Conservation (phyloP, 1,284 basidiomycete genomes). For the Sporisorium iseilematis-ciliati region DNA sequence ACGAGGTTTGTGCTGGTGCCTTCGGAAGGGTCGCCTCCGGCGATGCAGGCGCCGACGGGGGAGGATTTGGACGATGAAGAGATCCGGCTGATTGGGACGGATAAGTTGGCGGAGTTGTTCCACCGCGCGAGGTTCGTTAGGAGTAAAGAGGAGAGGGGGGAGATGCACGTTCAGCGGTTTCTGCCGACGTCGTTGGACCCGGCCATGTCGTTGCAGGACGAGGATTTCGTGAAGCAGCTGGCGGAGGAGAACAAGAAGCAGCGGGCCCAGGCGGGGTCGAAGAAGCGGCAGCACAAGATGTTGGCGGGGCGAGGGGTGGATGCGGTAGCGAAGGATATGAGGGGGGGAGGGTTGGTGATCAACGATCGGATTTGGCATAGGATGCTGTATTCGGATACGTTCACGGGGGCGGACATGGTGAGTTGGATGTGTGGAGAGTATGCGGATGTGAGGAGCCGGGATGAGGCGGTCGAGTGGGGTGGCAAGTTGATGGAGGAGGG, state of each 20-base stretch:
- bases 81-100: constrained; percentile 86
- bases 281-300: constrained; percentile 46
- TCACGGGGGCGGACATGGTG: constrained; percentile 67
- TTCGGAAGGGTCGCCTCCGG: constrained; percentile 78
- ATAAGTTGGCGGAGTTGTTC: constrained; percentile 89
- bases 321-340: constrained; percentile 61
- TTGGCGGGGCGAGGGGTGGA: constrained; percentile 37
- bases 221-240: constrained; percentile 63
- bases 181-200: constrained; percentile 68
- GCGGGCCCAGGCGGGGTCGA: constrained; percentile 32
- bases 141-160: constrained; percentile 41
- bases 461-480: constrained; percentile 64
- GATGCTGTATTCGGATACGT: constrained; percentile 64
- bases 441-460: constrained; percentile 59
- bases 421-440: constrained; percentile 65
- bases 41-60: constrained; percentile 63
- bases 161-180: constrained; percentile 56
- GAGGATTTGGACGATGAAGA: constrained; percentile 80
- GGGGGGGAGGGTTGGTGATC: constrained; percentile 57
- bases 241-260: constrained; percentile 53
- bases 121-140: constrained; percentile 53
- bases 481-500: constrained; percentile 57
- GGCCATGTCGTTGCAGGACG: constrained; percentile 62
- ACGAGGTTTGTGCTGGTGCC: constrained; percentile 96
- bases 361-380: constrained; percentile 66